Evolutionary conservation across 2,329 filamentous ascomycete genomes (phyloP), one percentile per base, ranked within the genome.

Genomic region (Neonectria punicea): DNA sequence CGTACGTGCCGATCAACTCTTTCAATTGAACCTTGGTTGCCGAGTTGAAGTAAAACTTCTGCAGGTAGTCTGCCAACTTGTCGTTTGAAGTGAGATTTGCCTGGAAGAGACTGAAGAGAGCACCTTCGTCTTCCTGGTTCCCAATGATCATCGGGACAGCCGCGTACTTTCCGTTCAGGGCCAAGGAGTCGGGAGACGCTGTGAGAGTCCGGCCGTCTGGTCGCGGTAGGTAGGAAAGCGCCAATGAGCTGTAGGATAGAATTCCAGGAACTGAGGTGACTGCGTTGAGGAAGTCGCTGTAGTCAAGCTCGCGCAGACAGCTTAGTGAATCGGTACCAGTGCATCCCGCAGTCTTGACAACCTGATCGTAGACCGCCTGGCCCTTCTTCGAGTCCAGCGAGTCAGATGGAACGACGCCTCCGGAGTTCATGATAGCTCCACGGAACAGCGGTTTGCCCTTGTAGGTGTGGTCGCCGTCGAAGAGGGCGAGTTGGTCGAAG

Each of bases 101-200:
- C 58, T 88, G 87, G 69, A 85, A 84, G 16, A 91, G 80, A 6
- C 86, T 82, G 74, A 91, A 91, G 5, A 91, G 75, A 0, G 89
- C 90, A 8, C 88, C 88, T 74, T 92, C 89, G 72, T 92, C 89
- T 80, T 91, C 87, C 76, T 89, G 86, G 71, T 89, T 83, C 44
- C 89, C 89, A 32, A 88, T 80, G 59, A 92, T 90, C 73, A 90
- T 84, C 4, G 89, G 89, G 0, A 91, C 86, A 0, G 70, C 81
- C 28, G 87, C 83, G 66, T 87, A 90, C 65, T 82, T 81, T 18
- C 86, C 86, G 0, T 76, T 68, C 13, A 68, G 57, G 8, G 83
- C 75, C 11, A 88, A 76, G 1, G 80, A 57, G 11, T 91, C 88
- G 0, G 87, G 85, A 0, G 84, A 87, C 2, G 80, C 76, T 0